Evolutionary conservation across 1,284 basidiomycete species (phyloP).

Genomic region (Pholiota adiposa): DNA sequence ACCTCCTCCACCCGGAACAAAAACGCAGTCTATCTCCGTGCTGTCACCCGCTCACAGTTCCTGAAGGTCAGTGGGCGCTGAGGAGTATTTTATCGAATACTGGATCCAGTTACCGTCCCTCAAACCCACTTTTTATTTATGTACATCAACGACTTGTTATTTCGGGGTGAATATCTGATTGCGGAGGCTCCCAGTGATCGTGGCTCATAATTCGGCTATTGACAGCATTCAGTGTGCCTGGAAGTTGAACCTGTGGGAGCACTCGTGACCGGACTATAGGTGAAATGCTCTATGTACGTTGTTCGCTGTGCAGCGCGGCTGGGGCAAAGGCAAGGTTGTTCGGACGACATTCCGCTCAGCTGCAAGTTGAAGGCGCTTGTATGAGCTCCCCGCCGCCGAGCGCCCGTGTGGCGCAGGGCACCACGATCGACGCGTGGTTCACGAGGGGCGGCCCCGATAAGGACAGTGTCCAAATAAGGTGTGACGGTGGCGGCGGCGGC

Average conservation of each 20-base stretch:
- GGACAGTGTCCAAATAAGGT: conserved; percentile 7
- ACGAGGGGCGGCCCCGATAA: conserved; percentile 3
- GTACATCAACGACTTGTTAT: conserved; percentile 1
- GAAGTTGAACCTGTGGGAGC: background rate
- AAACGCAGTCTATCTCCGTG: too few relatives aligned
- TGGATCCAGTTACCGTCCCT: background rate
- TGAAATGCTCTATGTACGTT: background rate
- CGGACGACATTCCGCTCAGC: background rate
- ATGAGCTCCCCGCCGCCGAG: background rate
- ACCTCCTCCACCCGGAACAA: too few relatives aligned
- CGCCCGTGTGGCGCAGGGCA: conserved; percentile 7
- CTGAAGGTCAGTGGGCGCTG: background rate
- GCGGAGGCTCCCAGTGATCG: background rate
- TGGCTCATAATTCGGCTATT: background rate
- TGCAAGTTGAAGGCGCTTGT: background rate
- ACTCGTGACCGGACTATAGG: background rate
- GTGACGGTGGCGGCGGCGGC: conserved; percentile 12
- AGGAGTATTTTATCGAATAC: background rate
- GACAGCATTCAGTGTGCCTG: conserved; percentile 12
- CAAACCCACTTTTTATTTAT: background rate
- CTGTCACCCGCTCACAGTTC: too few relatives aligned
- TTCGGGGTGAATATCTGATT: conserved; percentile 6
- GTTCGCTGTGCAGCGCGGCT: background rate
- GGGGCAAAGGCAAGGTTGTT: background rate
- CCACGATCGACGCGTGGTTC: background rate